Evolutionary conservation across 345 rosid genomes (phyloP).

Genomic region (Psidium friedrichsthalianum): DNA sequence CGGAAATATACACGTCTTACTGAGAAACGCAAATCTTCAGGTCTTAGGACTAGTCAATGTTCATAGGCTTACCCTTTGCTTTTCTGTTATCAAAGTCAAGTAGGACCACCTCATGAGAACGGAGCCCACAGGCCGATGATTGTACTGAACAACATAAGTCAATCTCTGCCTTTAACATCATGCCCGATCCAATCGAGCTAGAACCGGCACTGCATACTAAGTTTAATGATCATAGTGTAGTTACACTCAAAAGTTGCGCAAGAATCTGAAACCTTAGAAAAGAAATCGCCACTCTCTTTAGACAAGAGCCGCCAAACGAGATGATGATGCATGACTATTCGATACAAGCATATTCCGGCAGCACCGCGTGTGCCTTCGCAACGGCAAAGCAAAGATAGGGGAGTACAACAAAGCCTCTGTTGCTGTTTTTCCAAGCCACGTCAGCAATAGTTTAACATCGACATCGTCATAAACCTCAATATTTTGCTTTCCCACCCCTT

Average conservation of each 20-base stretch:
- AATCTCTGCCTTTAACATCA: background rate
- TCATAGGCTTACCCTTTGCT: background rate
- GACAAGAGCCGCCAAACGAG: background rate
- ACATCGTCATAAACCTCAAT: background rate
- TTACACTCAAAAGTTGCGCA: background rate
- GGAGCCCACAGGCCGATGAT: background rate
- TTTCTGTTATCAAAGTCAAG: background rate
- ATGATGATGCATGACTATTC: background rate
- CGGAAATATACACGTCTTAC: background rate
- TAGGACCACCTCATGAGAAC: background rate
- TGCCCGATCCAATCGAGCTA: background rate
- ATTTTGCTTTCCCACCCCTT: conserved; percentile 26
- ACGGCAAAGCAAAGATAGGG: background rate
- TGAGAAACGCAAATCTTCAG: background rate
- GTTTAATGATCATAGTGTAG: background rate
- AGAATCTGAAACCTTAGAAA: background rate
- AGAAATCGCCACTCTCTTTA: background rate
- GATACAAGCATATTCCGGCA: background rate
- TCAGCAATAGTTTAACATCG: background rate
- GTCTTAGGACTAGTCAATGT: background rate
- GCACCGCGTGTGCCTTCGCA: background rate
- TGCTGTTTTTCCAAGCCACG: background rate
- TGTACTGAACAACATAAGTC: background rate
- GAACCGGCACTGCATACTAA: background rate
- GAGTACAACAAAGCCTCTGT: background rate